Base-by-base conservation (phyloP, 768 basidiomycete genomes). In the Pholiota microspora region DNA sequence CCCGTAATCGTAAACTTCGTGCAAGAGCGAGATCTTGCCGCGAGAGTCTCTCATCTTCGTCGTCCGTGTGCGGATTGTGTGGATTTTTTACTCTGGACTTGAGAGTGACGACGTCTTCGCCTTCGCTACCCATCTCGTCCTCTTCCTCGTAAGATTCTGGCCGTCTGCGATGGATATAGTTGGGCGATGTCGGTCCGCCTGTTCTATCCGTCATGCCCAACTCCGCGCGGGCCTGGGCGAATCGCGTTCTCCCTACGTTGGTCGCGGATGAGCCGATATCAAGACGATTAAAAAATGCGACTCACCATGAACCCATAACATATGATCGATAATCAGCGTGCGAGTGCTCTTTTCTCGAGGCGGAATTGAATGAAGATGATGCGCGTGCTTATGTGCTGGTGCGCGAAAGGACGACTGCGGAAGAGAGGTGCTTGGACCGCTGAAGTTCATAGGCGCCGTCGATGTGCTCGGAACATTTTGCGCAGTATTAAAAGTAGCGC, bases 321-420 rank as follows among this genome's bases (percentile, higher is more conserved):
- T 84, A 69, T 93, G 88, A 69, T 94, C 92, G 53, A 94, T 83
- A 62, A 93, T 94, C 53, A 93, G 76, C 8, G 90, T 93, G 28
- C 90, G 77, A 7, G 91, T 92, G n/a, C 88, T 89, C 74, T 93
- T 94, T 69, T 94, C 91, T 34, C 89, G 74, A 2, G 89, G 92
- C 2, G 91, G 91, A 28, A 94, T 92, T 2, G 88, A 84, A 65
- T 94, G 91, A 1, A 93, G 71, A 66, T 93, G 89, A 67, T 93
- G 92, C 0, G 91, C 91, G 76, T 92, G 89, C 60, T 87, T 90
- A 70, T 93, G 92, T 1, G 92, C 91, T 7, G 88, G 88, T 1
- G 88, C 82, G 58, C 77, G 80, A 73, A 87, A 88, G 0, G 78
- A 63, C 16, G 64, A 40, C 38, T 65, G 65, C 24, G 62, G 60